Evolutionary conservation across 2,329 filamentous ascomycete genomes (phyloP).

Genomic region (Paraconiothyrium sp.): DNA sequence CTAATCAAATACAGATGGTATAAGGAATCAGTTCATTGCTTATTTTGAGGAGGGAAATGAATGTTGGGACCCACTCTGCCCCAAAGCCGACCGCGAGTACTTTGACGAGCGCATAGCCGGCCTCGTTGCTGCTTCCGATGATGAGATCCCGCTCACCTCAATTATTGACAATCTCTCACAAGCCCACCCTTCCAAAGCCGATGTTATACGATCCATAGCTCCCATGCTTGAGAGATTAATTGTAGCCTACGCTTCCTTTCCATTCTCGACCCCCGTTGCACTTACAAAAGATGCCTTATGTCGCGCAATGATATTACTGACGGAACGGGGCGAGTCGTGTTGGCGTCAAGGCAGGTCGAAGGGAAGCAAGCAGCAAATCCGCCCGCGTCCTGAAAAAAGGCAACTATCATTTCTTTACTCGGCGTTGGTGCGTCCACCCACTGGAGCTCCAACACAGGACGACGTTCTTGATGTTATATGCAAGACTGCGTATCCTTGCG

Average conservation of each 20-base stretch:
- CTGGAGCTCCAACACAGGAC: constrained; percentile 15
- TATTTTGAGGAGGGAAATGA: constrained; percentile 16
- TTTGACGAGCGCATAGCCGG: constrained; percentile 15
- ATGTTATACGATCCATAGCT: constrained; percentile 15
- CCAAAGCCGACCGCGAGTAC: constrained; percentile 16
- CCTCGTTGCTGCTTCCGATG: constrained; percentile 17
- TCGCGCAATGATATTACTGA: constrained; percentile 15
- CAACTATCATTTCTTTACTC: constrained; percentile 17
- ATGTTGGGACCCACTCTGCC: constrained; percentile 13
- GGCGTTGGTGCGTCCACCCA: constrained; percentile 12
- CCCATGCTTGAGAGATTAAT: constrained; percentile 11
- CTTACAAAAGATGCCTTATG: constrained; percentile 17
- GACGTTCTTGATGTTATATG: constrained; percentile 16
- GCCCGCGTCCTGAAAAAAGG: constrained; percentile 10
- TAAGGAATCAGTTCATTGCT: constrained; percentile 15
- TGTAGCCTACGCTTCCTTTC: constrained; percentile 16
- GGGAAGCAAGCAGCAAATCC: constrained; percentile 10
- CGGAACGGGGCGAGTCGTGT: constrained; percentile 15
- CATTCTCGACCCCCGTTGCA: constrained; percentile 15
- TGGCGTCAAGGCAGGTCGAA: constrained; percentile 12
- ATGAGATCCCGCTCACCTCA: constrained; percentile 11
- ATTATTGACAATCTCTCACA: constrained; percentile 15
- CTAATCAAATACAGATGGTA: constrained; percentile 15
- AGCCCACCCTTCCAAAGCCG: constrained; percentile 15
- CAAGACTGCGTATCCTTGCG: constrained; percentile 14